Evolutionary conservation across 768 basidiomycete species (phyloP), one percentile per base, ranked within the genome.

Genomic region (Nidularia pulvinata): DNA sequence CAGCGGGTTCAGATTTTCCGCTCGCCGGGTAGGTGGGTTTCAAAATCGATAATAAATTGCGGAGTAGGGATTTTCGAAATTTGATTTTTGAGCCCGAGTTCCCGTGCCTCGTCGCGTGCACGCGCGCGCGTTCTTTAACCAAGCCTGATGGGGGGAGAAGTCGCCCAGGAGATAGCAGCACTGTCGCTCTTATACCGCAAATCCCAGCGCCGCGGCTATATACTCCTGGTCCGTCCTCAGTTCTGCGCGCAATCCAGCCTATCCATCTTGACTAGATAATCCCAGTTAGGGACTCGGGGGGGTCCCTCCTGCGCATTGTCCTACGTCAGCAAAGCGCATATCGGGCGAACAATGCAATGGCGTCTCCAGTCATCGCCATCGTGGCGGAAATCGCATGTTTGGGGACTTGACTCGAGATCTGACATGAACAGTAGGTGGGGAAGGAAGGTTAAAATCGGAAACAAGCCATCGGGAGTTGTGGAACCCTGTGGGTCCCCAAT

Each of bases 321-420:
- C 60, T 52, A 49, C 51, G 51, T 51, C 46, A 50, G 37, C 7
- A 33, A 30, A 44, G 51, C 22, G 59, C 61, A 53, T 55, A 58
- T 59, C 32, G 52, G 58, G 63, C 35, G 69, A 67, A 71, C 70
- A 71, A 71, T 71, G 65, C 39, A 33, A 34, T 5, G 39, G 22
- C 13, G 55, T 60, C 59, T 58, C 54, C 33, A 22, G 49, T 14
- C 33, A 36, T n/a, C 33, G 30, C 7, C 14, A 35, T 7, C 48
- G 9, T 7, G 22, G 37, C 13, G 11, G 49, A 42, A 50, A 42
- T 9, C 37, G 14, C 14, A 30, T 49, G 9, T 39, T 39, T 39
- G n/a, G 37, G 37, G 37, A 39, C 9, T 39, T 9, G 37, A 39
- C 9, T 39, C 37, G 37, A n/a, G 37, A 39, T 39, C n/a, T 9